phyloP scores from a whole-genome alignment of 371 early-diverging fungal genomes.

The Actinomucor elegans region DNA sequence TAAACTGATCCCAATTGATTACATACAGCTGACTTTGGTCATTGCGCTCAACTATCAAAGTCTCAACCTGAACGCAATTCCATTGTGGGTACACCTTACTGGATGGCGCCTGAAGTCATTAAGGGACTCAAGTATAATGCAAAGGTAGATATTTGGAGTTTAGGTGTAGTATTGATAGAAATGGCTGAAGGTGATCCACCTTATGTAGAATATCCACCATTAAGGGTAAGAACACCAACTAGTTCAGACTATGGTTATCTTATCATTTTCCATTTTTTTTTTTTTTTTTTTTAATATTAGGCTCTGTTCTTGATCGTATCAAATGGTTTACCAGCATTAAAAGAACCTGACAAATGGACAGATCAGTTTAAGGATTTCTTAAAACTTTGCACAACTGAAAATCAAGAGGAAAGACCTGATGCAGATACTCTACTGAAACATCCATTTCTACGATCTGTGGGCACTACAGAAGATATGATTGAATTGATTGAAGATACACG shows the following conservation, averaged over 20 bases:
- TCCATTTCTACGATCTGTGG: constrained; percentile 34
- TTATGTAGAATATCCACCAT: constrained; percentile 65
- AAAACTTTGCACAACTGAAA: constrained; percentile 43
- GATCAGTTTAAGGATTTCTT: constrained; percentile 56
- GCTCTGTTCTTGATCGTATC: constrained; percentile 68
- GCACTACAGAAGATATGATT: constrained; percentile 30
- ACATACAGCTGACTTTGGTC: constrained; percentile 68
- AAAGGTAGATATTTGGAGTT: constrained; percentile 88
- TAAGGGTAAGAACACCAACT: constrained; percentile 50
- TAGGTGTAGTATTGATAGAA: constrained; percentile 82
- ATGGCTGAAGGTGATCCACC: constrained; percentile 83
- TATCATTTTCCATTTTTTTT: too few species aligned
- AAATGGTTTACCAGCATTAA: constrained; percentile 58
- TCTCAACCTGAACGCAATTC: constrained; percentile 66
- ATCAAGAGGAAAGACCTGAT: constrained; percentile 45
- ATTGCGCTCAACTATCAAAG: constrained; percentile 64
- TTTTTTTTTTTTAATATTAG: too few species aligned
- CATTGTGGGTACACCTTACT: constrained; percentile 82
- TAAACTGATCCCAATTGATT: constrained; percentile 33
- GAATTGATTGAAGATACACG: constrained; percentile 32
- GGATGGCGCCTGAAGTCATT: constrained; percentile 98
- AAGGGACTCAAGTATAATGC: constrained; percentile 75
- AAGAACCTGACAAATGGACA: constrained; percentile 54
- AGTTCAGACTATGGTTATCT: neutral
- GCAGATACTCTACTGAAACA: constrained; percentile 49